Percentiles rank a stretch among this genome's conserved stretches.
These are phyloP conservation scores for Stylonectria norvegica DNA, from an alignment of 2,329 filamentous ascomycete species.

Conservation along the genomic window DNA sequence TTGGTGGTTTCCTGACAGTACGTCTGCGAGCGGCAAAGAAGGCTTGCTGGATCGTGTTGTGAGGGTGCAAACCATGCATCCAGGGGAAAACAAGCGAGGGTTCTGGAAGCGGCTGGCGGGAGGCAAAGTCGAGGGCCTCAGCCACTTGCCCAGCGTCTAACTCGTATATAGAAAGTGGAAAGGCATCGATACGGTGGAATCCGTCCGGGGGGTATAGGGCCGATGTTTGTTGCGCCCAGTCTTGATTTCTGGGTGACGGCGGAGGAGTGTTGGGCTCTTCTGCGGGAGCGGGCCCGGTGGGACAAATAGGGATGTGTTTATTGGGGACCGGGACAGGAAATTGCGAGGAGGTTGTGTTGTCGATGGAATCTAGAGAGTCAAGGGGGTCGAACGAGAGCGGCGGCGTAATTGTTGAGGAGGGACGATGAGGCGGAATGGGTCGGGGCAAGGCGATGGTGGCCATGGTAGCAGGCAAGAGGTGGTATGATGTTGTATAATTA, in stretches of 20 bases:
- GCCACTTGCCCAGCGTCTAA: constrained; percentile 67
- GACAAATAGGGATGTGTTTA: constrained; percentile 86
- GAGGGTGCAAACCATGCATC: constrained; percentile 87
- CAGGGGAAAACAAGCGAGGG: constrained; percentile 90
- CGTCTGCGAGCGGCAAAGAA: constrained; percentile 83
- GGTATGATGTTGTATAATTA: neutral
- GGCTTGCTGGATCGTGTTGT: constrained; percentile 82
- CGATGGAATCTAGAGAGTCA: constrained; percentile 34
- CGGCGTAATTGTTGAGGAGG: constrained; percentile 42
- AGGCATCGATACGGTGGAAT: constrained; percentile 51
- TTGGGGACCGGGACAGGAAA: constrained; percentile 63
- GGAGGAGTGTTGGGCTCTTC: constrained; percentile 60
- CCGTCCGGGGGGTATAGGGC: constrained; percentile 70
- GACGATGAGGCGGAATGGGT: constrained; percentile 44
- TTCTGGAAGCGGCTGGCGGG: constrained; percentile 78
- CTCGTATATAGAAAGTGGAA: constrained; percentile 63
- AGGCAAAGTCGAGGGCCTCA: constrained; percentile 69
- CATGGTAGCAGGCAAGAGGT: constrained; percentile 36
- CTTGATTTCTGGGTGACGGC: constrained; percentile 59
- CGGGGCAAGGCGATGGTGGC: constrained; percentile 53
- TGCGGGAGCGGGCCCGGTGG: constrained; percentile 64
- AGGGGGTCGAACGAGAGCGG: constrained; percentile 39
- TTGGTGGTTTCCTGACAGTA: constrained; percentile 62
- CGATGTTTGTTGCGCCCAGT: constrained; percentile 58
- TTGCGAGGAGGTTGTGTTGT: constrained; percentile 16